phyloP scores from a whole-genome alignment of 257 asterid genomes.

The Solanum microdontum region DNA sequence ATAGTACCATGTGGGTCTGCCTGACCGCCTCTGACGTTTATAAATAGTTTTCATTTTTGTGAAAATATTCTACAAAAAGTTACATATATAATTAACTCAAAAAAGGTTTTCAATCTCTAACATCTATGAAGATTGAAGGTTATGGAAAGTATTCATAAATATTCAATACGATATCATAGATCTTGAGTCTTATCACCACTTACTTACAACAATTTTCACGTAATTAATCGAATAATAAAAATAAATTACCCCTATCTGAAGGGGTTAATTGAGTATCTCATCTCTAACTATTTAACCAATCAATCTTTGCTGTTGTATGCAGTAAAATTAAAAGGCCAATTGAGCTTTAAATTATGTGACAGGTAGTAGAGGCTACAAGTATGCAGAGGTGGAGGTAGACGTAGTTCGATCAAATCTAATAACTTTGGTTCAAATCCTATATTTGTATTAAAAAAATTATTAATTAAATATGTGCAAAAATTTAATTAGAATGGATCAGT shows the following conservation, averaged over 20 bases:
- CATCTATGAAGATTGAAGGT: too few species aligned
- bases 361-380: not conserved
- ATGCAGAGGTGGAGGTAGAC: not conserved
- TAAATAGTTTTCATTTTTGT: not conserved
- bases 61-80: too few species aligned
- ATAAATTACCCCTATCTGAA: not conserved
- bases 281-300: not conserved
- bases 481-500: not conserved
- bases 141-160: too few species aligned
- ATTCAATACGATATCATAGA: too few species aligned
- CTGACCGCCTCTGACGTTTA: not conserved
- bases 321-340: not conserved
- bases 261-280: not conserved
- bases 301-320: not conserved
- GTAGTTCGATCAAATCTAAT: not conserved
- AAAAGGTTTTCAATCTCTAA: too few species aligned
- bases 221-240: too few species aligned
- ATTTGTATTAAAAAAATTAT: too few species aligned
- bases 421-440: not conserved
- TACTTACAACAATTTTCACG: not conserved
- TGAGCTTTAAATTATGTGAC: not conserved
- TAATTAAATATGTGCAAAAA: too few species aligned
- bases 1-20: not conserved
- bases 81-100: too few species aligned
- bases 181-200: too few species aligned